Conservation (phyloP, 805 yeast species). For the Hagleromyces aurorensis region DNA sequence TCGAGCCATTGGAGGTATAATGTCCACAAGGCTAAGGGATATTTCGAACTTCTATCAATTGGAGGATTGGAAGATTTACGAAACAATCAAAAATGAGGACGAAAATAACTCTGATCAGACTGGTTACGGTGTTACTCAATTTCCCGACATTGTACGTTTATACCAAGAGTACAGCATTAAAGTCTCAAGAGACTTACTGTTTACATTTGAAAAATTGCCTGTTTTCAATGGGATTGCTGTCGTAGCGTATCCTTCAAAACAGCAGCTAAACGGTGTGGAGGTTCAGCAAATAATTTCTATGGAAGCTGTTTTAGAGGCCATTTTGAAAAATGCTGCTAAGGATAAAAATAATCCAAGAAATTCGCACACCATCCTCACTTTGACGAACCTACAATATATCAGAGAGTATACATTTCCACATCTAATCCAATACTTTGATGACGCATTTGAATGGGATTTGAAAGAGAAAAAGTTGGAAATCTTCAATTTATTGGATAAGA, state of each 20-base stretch:
- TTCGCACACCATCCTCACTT: conserved; percentile 41
- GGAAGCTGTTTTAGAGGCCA: conserved; percentile 40
- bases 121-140: conserved; percentile 33
- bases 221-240: conserved; percentile 31
- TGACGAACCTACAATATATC: conserved; percentile 47
- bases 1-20: conserved; percentile 39
- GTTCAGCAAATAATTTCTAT: conserved; percentile 36
- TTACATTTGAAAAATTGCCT: conserved; percentile 30
- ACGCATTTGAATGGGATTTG: conserved; percentile 40
- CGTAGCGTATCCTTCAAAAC: conserved; percentile 32
- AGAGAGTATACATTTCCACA: conserved; percentile 40
- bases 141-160: conserved; percentile 31
- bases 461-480: conserved; percentile 38
- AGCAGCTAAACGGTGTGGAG: conserved; percentile 33
- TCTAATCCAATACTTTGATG: conserved; percentile 43
- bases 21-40: conserved; percentile 46
- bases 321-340: conserved; percentile 35
- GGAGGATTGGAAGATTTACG: conserved; percentile 35
- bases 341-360: conserved; percentile 35
- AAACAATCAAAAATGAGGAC: conserved; percentile 13
- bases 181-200: conserved; percentile 29
- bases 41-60: conserved; percentile 33
- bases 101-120: conserved; percentile 11
- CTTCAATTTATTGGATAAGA: conserved; percentile 37
- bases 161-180: conserved; percentile 31